Evolutionary conservation across 805 yeast species (phyloP).

Genomic region (Alloascoidea africana): DNA sequence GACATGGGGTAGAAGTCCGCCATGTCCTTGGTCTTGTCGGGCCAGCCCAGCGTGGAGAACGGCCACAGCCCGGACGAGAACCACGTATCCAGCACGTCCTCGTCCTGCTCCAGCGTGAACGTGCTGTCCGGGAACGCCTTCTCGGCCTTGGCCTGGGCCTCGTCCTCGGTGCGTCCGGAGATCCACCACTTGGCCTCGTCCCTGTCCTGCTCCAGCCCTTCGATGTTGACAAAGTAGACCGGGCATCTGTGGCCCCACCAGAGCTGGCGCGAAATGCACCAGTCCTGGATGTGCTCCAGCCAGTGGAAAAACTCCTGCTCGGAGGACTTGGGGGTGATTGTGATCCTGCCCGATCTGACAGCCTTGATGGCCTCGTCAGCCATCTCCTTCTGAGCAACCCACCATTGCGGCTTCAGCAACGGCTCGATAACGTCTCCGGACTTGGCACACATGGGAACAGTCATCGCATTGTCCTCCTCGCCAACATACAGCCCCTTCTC

Average conservation of each 20-base stretch:
- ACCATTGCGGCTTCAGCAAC: constrained; percentile 96
- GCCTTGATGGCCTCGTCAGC: constrained; percentile 80
- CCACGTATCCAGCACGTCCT: constrained; percentile 98
- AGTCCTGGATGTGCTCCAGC: constrained; percentile 93
- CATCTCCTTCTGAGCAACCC: constrained; percentile 86
- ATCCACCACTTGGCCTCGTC: constrained; percentile 65
- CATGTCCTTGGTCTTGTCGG: constrained; percentile 58
- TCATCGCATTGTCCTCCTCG: constrained; percentile 91
- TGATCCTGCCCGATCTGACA: constrained; percentile 67
- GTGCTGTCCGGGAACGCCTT: constrained; percentile 54
- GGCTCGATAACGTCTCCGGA: constrained; percentile 98
- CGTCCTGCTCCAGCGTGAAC: constrained; percentile 82
- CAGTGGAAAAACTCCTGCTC: constrained; percentile 91
- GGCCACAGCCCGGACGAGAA: constrained; percentile 98
- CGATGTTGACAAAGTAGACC: constrained; percentile 73
- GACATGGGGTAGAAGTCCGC: constrained; percentile 77
- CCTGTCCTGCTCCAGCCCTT: constrained; percentile 50
- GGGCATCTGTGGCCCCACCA: constrained; percentile 99
- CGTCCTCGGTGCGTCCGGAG: constrained; percentile 71
- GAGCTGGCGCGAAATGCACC: constrained; percentile 93
- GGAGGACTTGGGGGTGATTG: constrained; percentile 76
- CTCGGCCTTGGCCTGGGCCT: constrained; percentile 73
- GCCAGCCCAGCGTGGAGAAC: constrained; percentile 94
- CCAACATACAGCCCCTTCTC: constrained; percentile 62
- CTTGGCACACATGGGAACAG: constrained; percentile 86